Evolutionary conservation across 2,329 filamentous ascomycete species (phyloP).

Genomic region (Clonostachys sp.): DNA sequence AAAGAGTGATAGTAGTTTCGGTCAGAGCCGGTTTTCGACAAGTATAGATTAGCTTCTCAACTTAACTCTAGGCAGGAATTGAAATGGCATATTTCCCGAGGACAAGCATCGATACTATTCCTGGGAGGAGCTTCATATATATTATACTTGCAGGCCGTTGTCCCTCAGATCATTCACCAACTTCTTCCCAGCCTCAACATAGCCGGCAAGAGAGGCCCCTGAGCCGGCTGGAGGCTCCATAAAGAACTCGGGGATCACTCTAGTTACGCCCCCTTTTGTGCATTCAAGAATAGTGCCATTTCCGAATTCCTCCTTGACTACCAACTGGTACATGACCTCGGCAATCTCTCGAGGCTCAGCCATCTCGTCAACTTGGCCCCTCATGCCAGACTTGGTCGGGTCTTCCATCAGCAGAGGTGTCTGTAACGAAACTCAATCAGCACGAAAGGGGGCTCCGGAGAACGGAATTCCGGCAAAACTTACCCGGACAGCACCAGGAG

Average conservation of each 20-base stretch:
- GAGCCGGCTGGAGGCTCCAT: slow-evolving; percentile 14
- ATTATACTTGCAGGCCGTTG: slow-evolving; percentile 6
- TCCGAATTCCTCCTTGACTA: slow-evolving; percentile 7
- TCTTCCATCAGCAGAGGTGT: slow-evolving; percentile 26
- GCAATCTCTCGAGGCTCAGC: slow-evolving; percentile 22
- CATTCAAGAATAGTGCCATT: slow-evolving; percentile 14
- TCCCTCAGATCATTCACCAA: slow-evolving; percentile 13
- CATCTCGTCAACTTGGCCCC: slow-evolving; percentile 15
- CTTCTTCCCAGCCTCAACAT: slow-evolving; percentile 10
- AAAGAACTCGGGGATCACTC: slow-evolving; percentile 19
- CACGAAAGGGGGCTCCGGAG: not conserved
- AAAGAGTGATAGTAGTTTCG: no score
- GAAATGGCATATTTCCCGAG: no score
- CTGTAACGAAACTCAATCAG: slow-evolving; percentile 4
- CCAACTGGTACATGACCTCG: slow-evolving; percentile 13
- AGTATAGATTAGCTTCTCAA: no score
- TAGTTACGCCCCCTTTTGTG: slow-evolving; percentile 6
- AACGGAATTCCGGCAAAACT: slow-evolving; percentile 1
- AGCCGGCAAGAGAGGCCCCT: slow-evolving; percentile 13
- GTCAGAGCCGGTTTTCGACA: no score
- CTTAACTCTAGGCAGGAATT: no score
- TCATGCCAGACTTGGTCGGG: slow-evolving; percentile 17
- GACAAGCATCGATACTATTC: no score
- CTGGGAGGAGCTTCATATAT: no score
- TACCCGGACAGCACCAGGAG: slow-evolving; percentile 24